phyloP scores from a whole-genome alignment of 2,329 filamentous ascomycete genomes.

The Atkinsonella texensis region DNA sequence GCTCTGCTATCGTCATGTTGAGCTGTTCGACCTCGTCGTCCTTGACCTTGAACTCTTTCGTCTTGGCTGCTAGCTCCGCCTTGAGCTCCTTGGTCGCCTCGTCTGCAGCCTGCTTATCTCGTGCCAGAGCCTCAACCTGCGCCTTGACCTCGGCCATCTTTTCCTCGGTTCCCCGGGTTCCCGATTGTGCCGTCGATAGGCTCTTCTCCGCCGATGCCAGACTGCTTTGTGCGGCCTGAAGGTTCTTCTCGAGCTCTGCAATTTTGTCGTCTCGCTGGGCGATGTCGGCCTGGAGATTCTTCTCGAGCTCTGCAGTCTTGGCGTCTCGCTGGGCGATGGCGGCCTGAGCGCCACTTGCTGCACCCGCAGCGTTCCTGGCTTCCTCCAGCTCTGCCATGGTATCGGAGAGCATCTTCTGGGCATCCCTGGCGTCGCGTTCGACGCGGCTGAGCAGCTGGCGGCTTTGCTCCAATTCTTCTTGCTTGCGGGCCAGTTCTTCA shows the following conservation, averaged over 20 bases:
- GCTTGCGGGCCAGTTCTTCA: constrained; percentile 46
- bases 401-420: constrained; percentile 37
- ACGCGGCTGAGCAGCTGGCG: constrained; percentile 23
- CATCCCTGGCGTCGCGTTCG: constrained; percentile 24
- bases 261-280: constrained; percentile 27
- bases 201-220: constrained; percentile 20
- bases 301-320: constrained; percentile 28
- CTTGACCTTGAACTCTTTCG: constrained; percentile 34
- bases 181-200: constrained; percentile 23
- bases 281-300: constrained; percentile 13
- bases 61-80: constrained; percentile 19
- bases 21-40: constrained; percentile 38
- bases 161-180: constrained; percentile 23
- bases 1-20: constrained; percentile 41
- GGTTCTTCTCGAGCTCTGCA: constrained; percentile 23
- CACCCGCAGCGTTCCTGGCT: constrained; percentile 14
- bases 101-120: constrained; percentile 16
- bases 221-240: constrained; percentile 8
- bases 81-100: constrained; percentile 16
- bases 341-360: constrained; percentile 13
- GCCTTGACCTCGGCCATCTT: constrained; percentile 20
- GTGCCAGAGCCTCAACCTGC: constrained; percentile 18
- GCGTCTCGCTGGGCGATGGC: constrained; percentile 24
- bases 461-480: constrained; percentile 41
- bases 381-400: constrained; percentile 36